These are phyloP conservation scores for Cylindrotheca closterium DNA, from an alignment of 108 stramenopile species.

Conservation along the genomic window DNA sequence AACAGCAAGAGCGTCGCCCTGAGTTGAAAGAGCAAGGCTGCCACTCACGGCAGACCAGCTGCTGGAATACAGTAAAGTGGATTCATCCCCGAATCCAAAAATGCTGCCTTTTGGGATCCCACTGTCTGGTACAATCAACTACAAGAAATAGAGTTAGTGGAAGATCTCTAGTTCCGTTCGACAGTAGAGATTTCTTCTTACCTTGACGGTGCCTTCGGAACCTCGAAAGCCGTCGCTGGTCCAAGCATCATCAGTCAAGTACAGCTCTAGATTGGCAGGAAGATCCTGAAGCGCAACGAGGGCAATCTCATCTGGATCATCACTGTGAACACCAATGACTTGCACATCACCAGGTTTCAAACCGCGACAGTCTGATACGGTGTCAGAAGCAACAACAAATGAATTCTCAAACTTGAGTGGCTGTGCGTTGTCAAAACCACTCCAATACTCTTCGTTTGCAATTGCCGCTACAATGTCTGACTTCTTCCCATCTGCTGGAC, in stretches of 20 bases:
- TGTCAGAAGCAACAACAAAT: neutral
- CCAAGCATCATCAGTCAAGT: slow-evolving; percentile 51
- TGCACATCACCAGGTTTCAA: slow-evolving; percentile 34
- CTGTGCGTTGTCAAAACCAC: slow-evolving; percentile 14
- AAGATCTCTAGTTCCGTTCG: neutral
- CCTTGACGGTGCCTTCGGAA: slow-evolving; percentile 43
- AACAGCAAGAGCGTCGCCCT: slow-evolving; percentile 26
- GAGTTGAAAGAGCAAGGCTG: slow-evolving; percentile 18
- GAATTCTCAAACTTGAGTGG: neutral
- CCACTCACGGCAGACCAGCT: neutral
- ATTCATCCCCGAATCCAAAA: slow-evolving; percentile 23
- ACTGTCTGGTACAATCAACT: neutral
- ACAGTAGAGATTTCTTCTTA: slow-evolving; percentile 2
- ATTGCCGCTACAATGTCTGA: neutral
- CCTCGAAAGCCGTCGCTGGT: slow-evolving; percentile 25
- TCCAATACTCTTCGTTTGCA: slow-evolving; percentile 13
- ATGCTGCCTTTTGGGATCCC: slow-evolving; percentile 23
- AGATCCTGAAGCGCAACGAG: slow-evolving; percentile 40
- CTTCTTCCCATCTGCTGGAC: slow-evolving; percentile 15
- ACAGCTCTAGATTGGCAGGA: slow-evolving; percentile 24
- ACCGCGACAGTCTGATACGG: neutral
- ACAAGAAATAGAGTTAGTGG: neutral
- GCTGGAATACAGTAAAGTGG: neutral
- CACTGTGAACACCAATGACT: slow-evolving; percentile 27
- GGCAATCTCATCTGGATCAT: slow-evolving; percentile 42